Evolutionary conservation across 2,329 filamentous ascomycete genomes (phyloP).

Genomic region (Pseudogymnoascus sp.): DNA sequence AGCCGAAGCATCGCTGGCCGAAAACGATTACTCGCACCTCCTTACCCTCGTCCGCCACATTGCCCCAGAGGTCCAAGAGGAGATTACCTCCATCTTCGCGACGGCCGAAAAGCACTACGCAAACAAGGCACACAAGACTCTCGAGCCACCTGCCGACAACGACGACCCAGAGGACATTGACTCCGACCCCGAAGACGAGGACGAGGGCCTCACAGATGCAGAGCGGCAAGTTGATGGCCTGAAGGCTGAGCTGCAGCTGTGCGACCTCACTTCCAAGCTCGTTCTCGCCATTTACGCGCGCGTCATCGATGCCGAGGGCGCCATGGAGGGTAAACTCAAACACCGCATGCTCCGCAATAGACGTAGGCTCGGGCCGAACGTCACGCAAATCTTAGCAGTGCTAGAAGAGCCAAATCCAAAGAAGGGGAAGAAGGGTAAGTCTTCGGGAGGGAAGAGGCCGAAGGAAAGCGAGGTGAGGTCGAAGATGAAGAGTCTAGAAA

Average conservation of each 20-base stretch:
- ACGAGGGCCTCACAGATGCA: constrained; percentile 45
- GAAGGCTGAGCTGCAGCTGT: constrained; percentile 75
- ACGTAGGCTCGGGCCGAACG: constrained; percentile 71
- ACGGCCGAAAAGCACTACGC: constrained; percentile 69
- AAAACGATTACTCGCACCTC: constrained; percentile 45
- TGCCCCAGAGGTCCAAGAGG: constrained; percentile 49
- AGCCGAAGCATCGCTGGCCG: constrained; percentile 28
- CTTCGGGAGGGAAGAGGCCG: constrained; percentile 35
- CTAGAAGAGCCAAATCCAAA: constrained; percentile 62
- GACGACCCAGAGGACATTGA: constrained; percentile 64
- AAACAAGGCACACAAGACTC: constrained; percentile 55
- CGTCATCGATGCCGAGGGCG: constrained; percentile 59
- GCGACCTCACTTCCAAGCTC: constrained; percentile 76
- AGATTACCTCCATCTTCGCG: constrained; percentile 70
- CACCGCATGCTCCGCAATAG: constrained; percentile 72
- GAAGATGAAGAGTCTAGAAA: constrained; percentile 21
- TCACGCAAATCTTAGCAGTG: constrained; percentile 69
- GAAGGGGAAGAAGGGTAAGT: constrained; percentile 27
- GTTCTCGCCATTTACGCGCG: constrained; percentile 71
- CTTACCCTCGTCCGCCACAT: constrained; percentile 62
- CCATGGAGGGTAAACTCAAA: constrained; percentile 54
- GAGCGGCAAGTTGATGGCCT: constrained; percentile 58
- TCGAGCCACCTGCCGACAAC: constrained; percentile 59
- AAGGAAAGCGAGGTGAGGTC: constrained; percentile 19
- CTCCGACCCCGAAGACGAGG: constrained; percentile 50